Evolutionary conservation across 257 asterid species (phyloP), one percentile per base, ranked within the genome.

Genomic region (Henckelia pumila): DNA sequence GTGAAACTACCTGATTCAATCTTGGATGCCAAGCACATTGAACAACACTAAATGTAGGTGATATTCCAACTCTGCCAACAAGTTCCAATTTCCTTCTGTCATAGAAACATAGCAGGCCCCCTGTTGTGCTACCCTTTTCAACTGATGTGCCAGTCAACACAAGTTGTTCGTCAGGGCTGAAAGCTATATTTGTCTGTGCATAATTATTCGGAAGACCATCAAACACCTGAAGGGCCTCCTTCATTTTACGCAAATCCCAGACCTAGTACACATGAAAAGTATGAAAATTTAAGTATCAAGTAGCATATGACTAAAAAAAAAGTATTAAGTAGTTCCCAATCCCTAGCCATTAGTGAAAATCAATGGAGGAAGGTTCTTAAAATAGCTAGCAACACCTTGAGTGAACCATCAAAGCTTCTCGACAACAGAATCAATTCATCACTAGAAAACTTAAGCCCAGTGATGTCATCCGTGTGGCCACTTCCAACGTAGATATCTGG

Each of bases 21-120:
- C 86, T 90, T 56, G 97, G 95, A 83, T 93, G 95, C 99, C 97
- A 93, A 56, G 84, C 87, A 79, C 99, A 93, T 65, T 85, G 96
- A 67, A 93, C 99, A 7, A 88, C 99, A 73, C 99, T 93, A 67
- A 71, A 81, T 44, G 81, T 84, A 37, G 96, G 86, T 57, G 97
- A 85, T 80, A 93, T 81, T 80, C 97, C 99, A 58, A 93, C 92
- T 78, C 80, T 84, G 16, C 95, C 83, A 19, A 86, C 90, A 60
- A 90, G 73, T 80, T 90, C 97, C 78, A 93, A 78, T 68, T 93
- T 93, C 37, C 61, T 74, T 60, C 99, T 84, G 77, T 93, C 97
- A 70, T 69, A 93, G 57, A 93, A 76, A 79, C 95, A 85, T 52
- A 93, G 81, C 77, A 84, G 77, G 22, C 99, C 99, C n/a, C 95